Conservation (phyloP, 441 rosid species). For the Populus tomentosa region DNA sequence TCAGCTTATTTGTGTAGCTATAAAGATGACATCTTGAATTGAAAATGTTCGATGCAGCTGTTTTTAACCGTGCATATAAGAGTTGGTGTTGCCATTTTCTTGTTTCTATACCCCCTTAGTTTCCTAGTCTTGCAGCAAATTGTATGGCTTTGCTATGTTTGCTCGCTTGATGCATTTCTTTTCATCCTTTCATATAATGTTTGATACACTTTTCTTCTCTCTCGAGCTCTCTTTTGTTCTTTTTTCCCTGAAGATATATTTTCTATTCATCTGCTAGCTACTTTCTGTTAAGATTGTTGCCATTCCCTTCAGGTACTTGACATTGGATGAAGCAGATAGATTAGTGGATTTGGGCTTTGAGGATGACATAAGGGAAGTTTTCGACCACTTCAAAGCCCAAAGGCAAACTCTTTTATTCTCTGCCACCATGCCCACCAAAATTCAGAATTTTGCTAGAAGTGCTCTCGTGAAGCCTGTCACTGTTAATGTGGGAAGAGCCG, state of each 20-base stretch:
- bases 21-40: neutral
- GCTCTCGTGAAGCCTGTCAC: conserved; percentile 83
- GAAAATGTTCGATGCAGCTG: neutral
- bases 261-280: neutral
- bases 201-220: neutral
- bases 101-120: neutral
- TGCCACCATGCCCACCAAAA: conserved; percentile 95
- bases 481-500: conserved; percentile 90
- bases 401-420: conserved; percentile 90
- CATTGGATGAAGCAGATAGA: conserved; percentile 93
- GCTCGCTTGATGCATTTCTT: neutral
- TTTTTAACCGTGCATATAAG: neutral
- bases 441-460: conserved; percentile 88
- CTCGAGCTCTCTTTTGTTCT: neutral
- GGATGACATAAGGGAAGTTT: conserved; percentile 94
- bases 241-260: neutral
- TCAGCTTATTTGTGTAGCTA: neutral
- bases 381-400: conserved; percentile 89
- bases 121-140: neutral
- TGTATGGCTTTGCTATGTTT: neutral
- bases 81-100: neutral
- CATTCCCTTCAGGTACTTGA: conserved; percentile 58
- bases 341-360: conserved; percentile 95
- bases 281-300: neutral
- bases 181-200: too few relatives aligned